Conservation (phyloP, 805 yeast species). For the Yamadazyma tumulicola region DNA sequence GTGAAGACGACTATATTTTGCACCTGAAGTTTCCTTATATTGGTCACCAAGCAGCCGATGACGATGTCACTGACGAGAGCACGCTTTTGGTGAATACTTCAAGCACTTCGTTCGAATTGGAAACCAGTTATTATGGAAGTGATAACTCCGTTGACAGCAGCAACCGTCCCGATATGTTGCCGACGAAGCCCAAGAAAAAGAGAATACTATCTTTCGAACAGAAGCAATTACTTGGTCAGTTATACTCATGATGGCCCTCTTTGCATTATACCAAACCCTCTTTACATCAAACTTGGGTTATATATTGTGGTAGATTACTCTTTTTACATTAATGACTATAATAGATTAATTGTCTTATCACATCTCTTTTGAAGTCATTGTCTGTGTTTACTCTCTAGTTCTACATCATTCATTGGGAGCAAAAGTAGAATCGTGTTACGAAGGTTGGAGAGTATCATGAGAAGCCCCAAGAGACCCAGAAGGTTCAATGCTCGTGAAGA, state of each 20-base stretch:
- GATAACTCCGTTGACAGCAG: background rate
- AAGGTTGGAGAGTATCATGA: too few relatives aligned
- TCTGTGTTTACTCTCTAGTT: too few relatives aligned
- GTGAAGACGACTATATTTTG: constrained; percentile 14
- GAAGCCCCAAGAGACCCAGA: too few relatives aligned
- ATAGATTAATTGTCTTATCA: too few relatives aligned
- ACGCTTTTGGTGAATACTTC: background rate
- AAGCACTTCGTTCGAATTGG: background rate
- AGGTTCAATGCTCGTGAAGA: too few relatives aligned
- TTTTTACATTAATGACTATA: too few relatives aligned
- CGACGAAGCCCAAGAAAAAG: constrained; percentile 3
- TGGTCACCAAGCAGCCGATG: too few relatives aligned
- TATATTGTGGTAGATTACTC: too few relatives aligned
- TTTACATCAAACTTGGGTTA: background rate
- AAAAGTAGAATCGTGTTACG: too few relatives aligned
- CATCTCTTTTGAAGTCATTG: too few relatives aligned
- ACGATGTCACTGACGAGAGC: background rate
- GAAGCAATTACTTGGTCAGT: constrained; percentile 8
- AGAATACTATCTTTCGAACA: constrained; percentile 15
- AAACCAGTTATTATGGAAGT: background rate
- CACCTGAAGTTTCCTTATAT: constrained; percentile 16
- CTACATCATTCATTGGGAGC: too few relatives aligned
- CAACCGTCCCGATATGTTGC: background rate
- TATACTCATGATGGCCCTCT: background rate
- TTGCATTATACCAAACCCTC: background rate